Base-by-base conservation (phyloP, 495 filamentous ascomycete genomes). In the Tetracladium marchalianum region DNA sequence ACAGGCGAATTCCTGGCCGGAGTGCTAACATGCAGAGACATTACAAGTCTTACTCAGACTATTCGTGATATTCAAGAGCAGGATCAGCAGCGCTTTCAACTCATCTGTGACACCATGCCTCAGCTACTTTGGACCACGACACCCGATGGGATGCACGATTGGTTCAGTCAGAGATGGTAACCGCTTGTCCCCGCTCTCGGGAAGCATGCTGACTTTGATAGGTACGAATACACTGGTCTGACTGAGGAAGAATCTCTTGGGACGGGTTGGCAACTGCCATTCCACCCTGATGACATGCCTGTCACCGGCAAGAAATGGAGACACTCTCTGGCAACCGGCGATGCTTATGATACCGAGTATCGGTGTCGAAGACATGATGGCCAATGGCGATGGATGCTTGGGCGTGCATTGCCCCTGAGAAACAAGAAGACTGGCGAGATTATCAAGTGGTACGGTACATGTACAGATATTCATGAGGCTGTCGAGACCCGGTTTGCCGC, bases 391-490 rank as follows among this genome's bases (percentile, higher is more conserved):
- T 85, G 81, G 82, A 85, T 87, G 72, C 64, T 85, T 4, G 78
- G 76, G 31, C 68, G 76, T 34, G 83, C 80, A 1, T 48, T 81
- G 31, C 82, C 83, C 0, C 59, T 86, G 44, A 64, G 64, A 42
- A 75, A 84, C 52, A 71, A 71, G 43, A 69, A 69, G 42, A 81
- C 66, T 2, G 77, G 77, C 0, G 61, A 65, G 27, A 84, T 87
- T 35, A 64, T 81, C 44, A 82, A 82, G 59, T 87, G 82, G 83
- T 84, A 82, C 53, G 83, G 81, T 12, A 76, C 78, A n/a, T 80
- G 75, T 55, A 83, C 78, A 8, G 78, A 85, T 39, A 78, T 84
- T 19, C 73, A 83, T 53, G 77, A 82, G 38, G 64, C 75, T 13
- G 75, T 84, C 5, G 69, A 80, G 54, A 66, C 77, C 1, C 71